Percentiles rank a stretch among this genome's conserved stretches.
Conservation (phyloP, 176 grass and related monocot genomes). For the Oryza australiensis region DNA sequence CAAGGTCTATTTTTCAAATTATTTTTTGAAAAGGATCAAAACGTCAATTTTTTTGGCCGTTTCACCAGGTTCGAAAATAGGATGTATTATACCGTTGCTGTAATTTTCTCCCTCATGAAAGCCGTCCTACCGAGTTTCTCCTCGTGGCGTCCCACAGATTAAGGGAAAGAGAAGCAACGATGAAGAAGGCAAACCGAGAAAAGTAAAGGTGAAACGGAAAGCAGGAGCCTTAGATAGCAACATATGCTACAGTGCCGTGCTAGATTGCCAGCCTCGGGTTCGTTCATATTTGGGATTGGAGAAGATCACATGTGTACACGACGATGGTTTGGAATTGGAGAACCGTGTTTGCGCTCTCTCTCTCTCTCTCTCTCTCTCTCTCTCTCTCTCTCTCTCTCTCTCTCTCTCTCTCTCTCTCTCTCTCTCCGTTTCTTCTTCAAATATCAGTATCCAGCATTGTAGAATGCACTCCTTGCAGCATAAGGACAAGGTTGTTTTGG, state of each 20-base stretch:
- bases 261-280: background rate
- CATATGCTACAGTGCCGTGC: background rate
- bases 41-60: too few relatives aligned
- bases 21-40: too few relatives aligned
- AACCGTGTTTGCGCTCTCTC: background rate
- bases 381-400: background rate
- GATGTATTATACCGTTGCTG: too few relatives aligned
- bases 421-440: background rate
- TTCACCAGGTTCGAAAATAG: too few relatives aligned
- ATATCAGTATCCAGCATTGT: too few relatives aligned
- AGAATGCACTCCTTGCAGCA: background rate
- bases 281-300: background rate
- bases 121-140: too few relatives aligned
- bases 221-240: background rate
- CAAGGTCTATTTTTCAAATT: too few relatives aligned
- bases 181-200: background rate
- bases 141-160: background rate
- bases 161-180: background rate
- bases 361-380: background rate
- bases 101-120: too few relatives aligned
- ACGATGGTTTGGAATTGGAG: background rate
- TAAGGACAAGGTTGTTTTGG: too few relatives aligned
- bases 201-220: background rate
- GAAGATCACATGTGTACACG: too few relatives aligned
- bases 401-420: background rate